Evolutionary conservation across 2,329 filamentous ascomycete genomes (phyloP), one percentile per base, ranked within the genome.

Genomic region (Fusarium acutatum): DNA sequence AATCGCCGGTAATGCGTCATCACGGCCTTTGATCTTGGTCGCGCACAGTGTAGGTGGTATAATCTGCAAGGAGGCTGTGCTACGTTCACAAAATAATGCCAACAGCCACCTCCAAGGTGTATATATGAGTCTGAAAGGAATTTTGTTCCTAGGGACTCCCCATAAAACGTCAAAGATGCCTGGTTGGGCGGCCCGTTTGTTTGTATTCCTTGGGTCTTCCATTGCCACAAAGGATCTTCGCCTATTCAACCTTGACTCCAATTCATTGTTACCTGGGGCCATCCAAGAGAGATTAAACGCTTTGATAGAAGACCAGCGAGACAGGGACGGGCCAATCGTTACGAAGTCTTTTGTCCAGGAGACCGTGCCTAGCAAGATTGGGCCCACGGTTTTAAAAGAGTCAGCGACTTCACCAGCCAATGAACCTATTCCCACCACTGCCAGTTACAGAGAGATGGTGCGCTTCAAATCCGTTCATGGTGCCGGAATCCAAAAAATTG

Each of bases 211-310:
- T n/a, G n/a, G n/a, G n/a, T n/a, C n/a, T n/a, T n/a, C n/a, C n/a
- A n/a, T n/a, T n/a, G n/a, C n/a, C n/a, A n/a, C n/a, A n/a, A 20
- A 20, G 24, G 11, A 26, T 4, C 0, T 14, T 44, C 12, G 20
- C 1, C 7, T 26, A 20, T 44, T 24, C 4, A 0, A 26, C 0
- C 11, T 44, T 4, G 11, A 20, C 0, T 3, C 41, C 13, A 0
- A 14, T 26, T 9, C 17, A 26, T 7, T 5, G 43, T 14, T 20
- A 14, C 41, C 5, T 20, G 7, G 18, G 6, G 11, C 1, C 0
- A 4, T 0, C 17, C 24, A 14, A 0, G 24, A 44, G 43, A 46
- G 24, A 7, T 46, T 46, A 18, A 28, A 7, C 0, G 6, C 0
- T 22, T 46, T 46, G 2, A 46, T 46, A 15, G 18, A 28, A 46